A percentile compares a stretch with the other conserved stretches of the same genome.
These are phyloP conservation scores for Teunomyces pallodes DNA, from an alignment of 805 yeast genomes.

Conservation along the genomic window DNA sequence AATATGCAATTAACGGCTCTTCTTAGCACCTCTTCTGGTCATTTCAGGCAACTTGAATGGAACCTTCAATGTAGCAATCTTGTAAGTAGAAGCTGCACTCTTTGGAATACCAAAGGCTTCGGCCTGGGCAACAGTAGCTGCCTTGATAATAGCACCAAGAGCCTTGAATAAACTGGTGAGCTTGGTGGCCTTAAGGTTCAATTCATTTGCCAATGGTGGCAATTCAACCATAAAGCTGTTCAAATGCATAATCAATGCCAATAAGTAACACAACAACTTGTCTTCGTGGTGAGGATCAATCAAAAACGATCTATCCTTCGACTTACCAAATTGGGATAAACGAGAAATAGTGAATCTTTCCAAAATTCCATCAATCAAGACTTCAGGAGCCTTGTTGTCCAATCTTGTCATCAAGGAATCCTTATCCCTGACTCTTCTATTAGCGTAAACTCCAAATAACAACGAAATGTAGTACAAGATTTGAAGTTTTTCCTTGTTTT, in stretches of 20 bases:
- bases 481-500: slow-evolving; percentile 59
- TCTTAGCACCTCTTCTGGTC: slow-evolving; percentile 53
- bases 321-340: slow-evolving; percentile 64
- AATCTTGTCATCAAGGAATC: slow-evolving; percentile 60
- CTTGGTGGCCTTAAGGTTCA: slow-evolving; percentile 75
- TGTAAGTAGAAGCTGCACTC: slow-evolving; percentile 58
- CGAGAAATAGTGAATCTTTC: slow-evolving; percentile 66
- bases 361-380: slow-evolving; percentile 67
- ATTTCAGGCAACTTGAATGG: slow-evolving; percentile 89
- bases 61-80: slow-evolving; percentile 78
- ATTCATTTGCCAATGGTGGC: slow-evolving; percentile 79
- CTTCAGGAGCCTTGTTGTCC: slow-evolving; percentile 65
- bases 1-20: slow-evolving; percentile 3
- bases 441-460: slow-evolving; percentile 73
- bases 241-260: slow-evolving; percentile 71
- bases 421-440: slow-evolving; percentile 61
- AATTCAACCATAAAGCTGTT: slow-evolving; percentile 74
- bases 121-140: slow-evolving; percentile 70
- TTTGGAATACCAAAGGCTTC: slow-evolving; percentile 69
- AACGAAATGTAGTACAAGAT: slow-evolving; percentile 78
- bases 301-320: slow-evolving; percentile 72
- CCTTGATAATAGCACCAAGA: slow-evolving; percentile 76
- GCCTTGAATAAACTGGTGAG: slow-evolving; percentile 68
- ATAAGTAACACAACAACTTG: slow-evolving; percentile 74
- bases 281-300: slow-evolving; percentile 90